Conservation (phyloP, 495 filamentous ascomycete species). For the Thermothielavioides terrestris region DNA sequence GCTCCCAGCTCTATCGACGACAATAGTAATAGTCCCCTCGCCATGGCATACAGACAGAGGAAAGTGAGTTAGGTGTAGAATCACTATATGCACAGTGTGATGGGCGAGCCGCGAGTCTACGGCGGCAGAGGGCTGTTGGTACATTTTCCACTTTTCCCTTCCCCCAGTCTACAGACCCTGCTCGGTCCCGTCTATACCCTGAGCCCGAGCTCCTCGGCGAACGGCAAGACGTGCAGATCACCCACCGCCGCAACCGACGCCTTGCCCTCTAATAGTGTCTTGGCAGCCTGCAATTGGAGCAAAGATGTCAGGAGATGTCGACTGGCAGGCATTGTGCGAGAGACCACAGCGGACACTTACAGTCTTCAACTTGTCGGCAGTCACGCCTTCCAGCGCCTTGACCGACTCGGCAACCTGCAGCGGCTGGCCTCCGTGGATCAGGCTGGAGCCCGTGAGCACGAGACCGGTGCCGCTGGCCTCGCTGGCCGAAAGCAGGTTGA, state of each 20-base stretch:
- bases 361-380: conserved; percentile 73
- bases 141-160: conserved; percentile 30
- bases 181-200: conserved; percentile 60
- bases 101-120: conserved; percentile 32
- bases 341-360: conserved; percentile 46
- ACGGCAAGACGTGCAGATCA: conserved; percentile 81
- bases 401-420: conserved; percentile 79
- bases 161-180: conserved; percentile 1
- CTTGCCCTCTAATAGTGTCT: conserved; percentile 76
- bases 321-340: conserved; percentile 3
- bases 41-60: conserved; percentile 12
- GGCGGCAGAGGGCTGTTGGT: conserved; percentile 38
- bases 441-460: conserved; percentile 41
- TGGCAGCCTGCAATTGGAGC: conserved; percentile 70
- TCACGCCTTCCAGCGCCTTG: conserved; percentile 71
- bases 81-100: conserved; percentile 42
- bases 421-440: conserved; percentile 71
- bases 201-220: conserved; percentile 86
- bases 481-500: conserved; percentile 76
- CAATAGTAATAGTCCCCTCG: not conserved
- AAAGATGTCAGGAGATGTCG: conserved; percentile 14
- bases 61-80: conserved; percentile 31
- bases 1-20: not conserved
- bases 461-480: conserved; percentile 68
- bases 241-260: conserved; percentile 81